Conservation (phyloP, 352 stramenopile species). For the Globisporangium uncinulatum region DNA sequence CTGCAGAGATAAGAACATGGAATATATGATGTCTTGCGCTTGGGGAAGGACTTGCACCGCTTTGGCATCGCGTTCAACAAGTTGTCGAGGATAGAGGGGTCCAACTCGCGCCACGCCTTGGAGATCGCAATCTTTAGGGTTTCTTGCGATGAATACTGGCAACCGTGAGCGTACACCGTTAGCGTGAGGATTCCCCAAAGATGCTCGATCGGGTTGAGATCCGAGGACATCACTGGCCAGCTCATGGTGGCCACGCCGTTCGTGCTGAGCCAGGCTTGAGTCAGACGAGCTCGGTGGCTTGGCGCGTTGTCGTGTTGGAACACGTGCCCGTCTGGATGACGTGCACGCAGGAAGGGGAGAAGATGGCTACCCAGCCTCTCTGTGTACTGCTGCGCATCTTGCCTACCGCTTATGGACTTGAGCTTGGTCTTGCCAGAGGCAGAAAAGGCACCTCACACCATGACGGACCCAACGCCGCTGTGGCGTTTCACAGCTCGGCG, state of each 20-base stretch:
- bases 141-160: neutral
- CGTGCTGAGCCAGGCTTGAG: too few species aligned
- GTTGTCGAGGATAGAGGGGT: neutral
- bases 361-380: neutral
- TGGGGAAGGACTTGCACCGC: neutral
- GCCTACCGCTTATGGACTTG: neutral
- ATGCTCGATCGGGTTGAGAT: conserved; percentile 1
- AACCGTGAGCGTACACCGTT: neutral
- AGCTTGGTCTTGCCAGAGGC: neutral
- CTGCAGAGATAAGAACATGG: neutral
- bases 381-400: neutral
- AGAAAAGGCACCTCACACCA: too few species aligned
- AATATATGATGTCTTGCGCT: neutral
- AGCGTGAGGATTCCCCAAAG: neutral
- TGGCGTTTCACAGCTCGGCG: too few species aligned
- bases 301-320: too few species aligned
- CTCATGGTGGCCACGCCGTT: too few species aligned
- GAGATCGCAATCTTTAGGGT: too few species aligned
- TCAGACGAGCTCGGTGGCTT: too few species aligned
- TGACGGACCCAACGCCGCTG: too few species aligned
- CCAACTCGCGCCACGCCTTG: too few species aligned
- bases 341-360: neutral
- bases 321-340: neutral
- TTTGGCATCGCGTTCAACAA: too few species aligned
- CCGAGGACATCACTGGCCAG: neutral